Evolutionary conservation across 345 rosid species (phyloP).

Genomic region (Euphorbia peplus): DNA sequence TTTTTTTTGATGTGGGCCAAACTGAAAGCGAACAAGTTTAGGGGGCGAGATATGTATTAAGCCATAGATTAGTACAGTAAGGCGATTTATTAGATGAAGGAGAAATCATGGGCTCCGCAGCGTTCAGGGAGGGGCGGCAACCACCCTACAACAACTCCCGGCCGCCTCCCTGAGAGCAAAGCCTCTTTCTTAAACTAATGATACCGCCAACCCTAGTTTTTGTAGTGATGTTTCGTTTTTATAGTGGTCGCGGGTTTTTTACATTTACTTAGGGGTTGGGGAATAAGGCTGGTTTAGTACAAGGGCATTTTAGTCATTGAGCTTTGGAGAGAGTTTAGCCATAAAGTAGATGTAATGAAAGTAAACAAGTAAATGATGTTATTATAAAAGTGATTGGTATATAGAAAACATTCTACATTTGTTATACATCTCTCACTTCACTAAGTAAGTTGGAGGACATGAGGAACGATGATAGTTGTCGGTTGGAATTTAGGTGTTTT

Average conservation of each 20-base stretch:
- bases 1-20: no score
- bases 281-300: neutral
- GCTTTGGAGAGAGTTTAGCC: no score
- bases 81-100: neutral
- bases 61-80: neutral
- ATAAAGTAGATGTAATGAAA: no score
- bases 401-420: no score
- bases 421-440: no score
- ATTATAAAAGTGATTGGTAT: no score
- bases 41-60: neutral
- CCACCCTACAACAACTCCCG: slow-evolving; percentile 4
- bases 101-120: slow-evolving; percentile 8
- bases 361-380: no score
- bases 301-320: neutral
- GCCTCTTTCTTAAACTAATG: slow-evolving; percentile 4
- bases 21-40: neutral
- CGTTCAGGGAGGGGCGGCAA: slow-evolving; percentile 6
- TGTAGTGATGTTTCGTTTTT: neutral
- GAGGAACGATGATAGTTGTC: no score
- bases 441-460: no score
- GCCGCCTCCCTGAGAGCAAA: slow-evolving; percentile 1
- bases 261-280: neutral
- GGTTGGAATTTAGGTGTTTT: no score
- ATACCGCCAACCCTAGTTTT: neutral
- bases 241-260: neutral